These are phyloP conservation scores for Diospyros lotus DNA, from an alignment of 148 eudicot species.

Conservation along the genomic window DNA sequence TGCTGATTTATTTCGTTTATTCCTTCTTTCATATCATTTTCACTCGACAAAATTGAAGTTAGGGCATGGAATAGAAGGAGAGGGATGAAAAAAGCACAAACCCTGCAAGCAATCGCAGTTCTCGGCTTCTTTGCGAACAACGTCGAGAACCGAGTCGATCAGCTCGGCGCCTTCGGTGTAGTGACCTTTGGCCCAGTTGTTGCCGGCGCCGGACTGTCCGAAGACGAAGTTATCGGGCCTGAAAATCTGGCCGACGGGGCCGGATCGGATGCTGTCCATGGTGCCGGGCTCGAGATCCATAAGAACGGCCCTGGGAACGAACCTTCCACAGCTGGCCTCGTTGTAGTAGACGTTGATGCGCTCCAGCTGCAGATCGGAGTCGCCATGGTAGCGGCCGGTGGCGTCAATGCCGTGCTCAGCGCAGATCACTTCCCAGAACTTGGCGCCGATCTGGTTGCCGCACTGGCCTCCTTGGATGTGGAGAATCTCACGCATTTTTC, in stretches of 20 bases:
- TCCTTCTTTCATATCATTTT: too few relatives aligned
- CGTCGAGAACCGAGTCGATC: conserved; percentile 16
- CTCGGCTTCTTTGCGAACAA: conserved; percentile 12
- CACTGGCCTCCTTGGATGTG: conserved; percentile 40
- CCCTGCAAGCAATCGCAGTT: conserved; percentile 30
- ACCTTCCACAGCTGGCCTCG: conserved; percentile 30
- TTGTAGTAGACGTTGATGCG: conserved; percentile 35
- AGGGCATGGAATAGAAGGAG: too few relatives aligned
- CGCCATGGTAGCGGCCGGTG: conserved; percentile 29
- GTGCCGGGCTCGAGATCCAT: conserved; percentile 15
- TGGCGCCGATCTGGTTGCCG: conserved; percentile 14
- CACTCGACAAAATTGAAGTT: too few relatives aligned
- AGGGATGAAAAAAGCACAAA: background rate
- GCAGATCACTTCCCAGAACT: background rate
- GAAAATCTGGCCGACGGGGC: too few relatives aligned
- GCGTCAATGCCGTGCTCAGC: conserved; percentile 36
- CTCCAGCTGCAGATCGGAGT: conserved; percentile 31
- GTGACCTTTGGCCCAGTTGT: too few relatives aligned
- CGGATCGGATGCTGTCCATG: conserved; percentile 26
- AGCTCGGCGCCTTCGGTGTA: too few relatives aligned
- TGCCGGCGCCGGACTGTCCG: too few relatives aligned
- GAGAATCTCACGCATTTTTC: conserved; percentile 30
- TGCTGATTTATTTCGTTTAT: too few relatives aligned
- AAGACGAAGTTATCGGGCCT: too few relatives aligned
- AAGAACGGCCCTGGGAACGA: conserved; percentile 28